Percentiles rank a stretch among this genome's conserved stretches.
Evolutionary conservation across 75 land plant species (phyloP).

Genomic region (Cupressus sempervirens): DNA sequence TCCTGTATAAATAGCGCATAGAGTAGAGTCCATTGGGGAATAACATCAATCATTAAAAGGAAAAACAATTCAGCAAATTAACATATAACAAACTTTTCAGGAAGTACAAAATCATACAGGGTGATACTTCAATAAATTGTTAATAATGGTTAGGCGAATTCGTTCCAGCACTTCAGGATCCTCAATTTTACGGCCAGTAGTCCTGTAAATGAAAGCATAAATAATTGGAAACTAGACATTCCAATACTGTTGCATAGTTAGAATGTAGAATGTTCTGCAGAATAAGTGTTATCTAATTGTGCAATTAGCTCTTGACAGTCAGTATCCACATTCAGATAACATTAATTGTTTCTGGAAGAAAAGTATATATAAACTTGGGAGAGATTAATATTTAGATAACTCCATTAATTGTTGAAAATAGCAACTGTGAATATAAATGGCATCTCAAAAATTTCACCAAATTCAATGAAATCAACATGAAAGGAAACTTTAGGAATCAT

Average conservation of each 20-base stretch:
- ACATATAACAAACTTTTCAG: neutral
- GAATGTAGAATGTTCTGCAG: neutral
- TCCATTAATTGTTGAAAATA: neutral
- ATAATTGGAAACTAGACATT: neutral
- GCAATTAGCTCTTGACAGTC: neutral
- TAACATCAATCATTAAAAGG: neutral
- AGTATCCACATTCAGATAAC: too few species aligned
- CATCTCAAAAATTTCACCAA: neutral
- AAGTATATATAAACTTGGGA: neutral
- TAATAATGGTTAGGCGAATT: slow-evolving; percentile 87
- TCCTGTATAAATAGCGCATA: slow-evolving; percentile 44
- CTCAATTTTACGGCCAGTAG: slow-evolving; percentile 82
- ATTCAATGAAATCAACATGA: neutral
- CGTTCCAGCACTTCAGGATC: slow-evolving; percentile 86
- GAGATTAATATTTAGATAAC: neutral
- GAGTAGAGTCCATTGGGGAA: neutral
- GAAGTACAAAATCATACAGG: slow-evolving; percentile 52
- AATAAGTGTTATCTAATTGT: neutral
- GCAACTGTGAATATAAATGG: neutral
- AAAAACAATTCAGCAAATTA: neutral
- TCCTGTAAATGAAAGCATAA: slow-evolving; percentile 25
- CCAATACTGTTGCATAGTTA: neutral
- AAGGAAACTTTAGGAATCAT: neutral
- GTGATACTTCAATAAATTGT: slow-evolving; percentile 88
- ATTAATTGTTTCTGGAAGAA: neutral